Evolutionary conservation across 1,284 basidiomycete genomes (phyloP), one percentile per base, ranked within the genome.

Genomic region (Pseudozyma thailandica): DNA sequence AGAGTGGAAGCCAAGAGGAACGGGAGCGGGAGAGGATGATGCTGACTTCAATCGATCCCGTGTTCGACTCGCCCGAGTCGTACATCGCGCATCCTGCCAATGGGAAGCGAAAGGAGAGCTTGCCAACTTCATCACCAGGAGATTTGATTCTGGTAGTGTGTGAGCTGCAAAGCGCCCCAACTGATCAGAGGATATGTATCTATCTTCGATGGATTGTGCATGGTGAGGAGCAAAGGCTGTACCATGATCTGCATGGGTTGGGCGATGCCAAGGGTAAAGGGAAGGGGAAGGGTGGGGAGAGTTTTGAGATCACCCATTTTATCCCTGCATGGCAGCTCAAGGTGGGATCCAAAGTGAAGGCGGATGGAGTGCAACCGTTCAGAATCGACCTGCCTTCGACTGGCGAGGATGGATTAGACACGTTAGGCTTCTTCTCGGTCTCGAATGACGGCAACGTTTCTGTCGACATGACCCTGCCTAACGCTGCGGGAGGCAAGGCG

Each of bases 201-300:
- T 72, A 72, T 27, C 18, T 72, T 18, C 26, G 63, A 6, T 72
- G 69, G 69, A 72, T 72, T 44, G 62, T 62, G 1, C 69, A 72
- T 23, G 69, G 69, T 5, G 63, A 72, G 41, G 69, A 72, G 28
- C 2, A 38, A 4, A 26, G 21, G 3, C 26, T 54, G 20, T 35
- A 54, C 21, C 25, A 38, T 7, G 13, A 13, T 8, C 41, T 54
- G 8, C 55, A 50, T 20, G 6, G 8, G 15, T 35, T n/a, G 18
- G 5, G 39, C 38, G 10, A 53, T 20, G 21, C n/a, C 42, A 30
- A 50, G 46, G 1, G 37, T 47, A 1, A 46, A 38, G 13, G 16
- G 5, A 25, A 50, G 44, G 44, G 35, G 26, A 38, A 48, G 21
- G 7, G 38, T 28, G 10, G 28, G 12, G 28, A 62, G 26, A 66